phyloP scores from a whole-genome alignment of 495 filamentous ascomycete genomes.

The Xylaria longipes region DNA sequence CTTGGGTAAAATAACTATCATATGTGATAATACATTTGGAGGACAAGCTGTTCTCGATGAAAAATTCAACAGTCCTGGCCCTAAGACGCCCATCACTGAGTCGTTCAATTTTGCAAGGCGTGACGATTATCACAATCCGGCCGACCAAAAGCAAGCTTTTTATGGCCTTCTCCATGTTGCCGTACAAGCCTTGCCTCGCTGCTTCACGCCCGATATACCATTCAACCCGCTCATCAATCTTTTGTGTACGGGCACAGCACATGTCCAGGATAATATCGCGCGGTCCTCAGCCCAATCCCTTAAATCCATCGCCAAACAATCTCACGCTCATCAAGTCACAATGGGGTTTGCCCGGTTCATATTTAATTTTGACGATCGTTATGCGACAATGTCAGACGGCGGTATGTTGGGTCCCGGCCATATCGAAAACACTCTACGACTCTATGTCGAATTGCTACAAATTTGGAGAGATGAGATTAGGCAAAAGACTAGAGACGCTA shows the following conservation, averaged over 20 bases:
- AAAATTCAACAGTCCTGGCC: constrained; percentile 83
- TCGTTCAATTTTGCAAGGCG: constrained; percentile 87
- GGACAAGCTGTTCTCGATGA: constrained; percentile 95
- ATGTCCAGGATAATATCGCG: constrained; percentile 92
- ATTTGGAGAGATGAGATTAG: constrained; percentile 99
- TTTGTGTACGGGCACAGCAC: constrained; percentile 94
- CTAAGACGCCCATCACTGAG: constrained; percentile 92
- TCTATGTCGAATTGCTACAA: constrained; percentile 91
- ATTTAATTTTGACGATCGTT: constrained; percentile 96
- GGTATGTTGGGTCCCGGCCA: constrained; percentile 95
- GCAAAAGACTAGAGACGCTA: constrained; percentile 77
- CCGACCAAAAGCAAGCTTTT: constrained; percentile 91
- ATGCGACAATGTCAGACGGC: constrained; percentile 97
- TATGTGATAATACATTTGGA: constrained; percentile 96
- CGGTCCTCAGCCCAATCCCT: constrained; percentile 89
- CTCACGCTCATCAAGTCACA: constrained; percentile 92
- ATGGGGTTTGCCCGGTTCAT: constrained; percentile 97
- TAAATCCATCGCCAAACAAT: constrained; percentile 93
- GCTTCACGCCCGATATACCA: constrained; percentile 86
- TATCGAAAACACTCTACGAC: constrained; percentile 88
- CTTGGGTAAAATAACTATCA: constrained; percentile 90
- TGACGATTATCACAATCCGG: constrained; percentile 74
- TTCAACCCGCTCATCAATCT: constrained; percentile 96
- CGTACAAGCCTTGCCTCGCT: constrained; percentile 91
- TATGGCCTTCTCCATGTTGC: constrained; percentile 96